Evolutionary conservation across 257 asterid genomes (phyloP).

Genomic region (Fraxinus quadrangulata): DNA sequence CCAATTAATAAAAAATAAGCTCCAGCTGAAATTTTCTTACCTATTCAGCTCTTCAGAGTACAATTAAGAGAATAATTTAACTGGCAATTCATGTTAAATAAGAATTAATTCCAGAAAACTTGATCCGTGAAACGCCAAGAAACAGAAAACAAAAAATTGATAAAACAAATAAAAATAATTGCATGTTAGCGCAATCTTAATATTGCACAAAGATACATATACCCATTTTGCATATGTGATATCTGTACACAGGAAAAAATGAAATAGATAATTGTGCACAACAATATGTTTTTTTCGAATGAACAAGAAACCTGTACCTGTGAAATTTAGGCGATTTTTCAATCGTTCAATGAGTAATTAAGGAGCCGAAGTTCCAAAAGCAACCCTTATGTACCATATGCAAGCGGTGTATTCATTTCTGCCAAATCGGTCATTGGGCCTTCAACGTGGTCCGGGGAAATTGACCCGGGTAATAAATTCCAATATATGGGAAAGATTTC

Average conservation of each 20-base stretch:
- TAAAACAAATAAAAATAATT: background rate
- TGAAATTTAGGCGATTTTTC: constrained; percentile 17
- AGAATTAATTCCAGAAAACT: constrained; percentile 3
- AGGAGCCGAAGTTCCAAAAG: background rate
- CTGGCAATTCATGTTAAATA: constrained; percentile 9
- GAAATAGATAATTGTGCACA: background rate
- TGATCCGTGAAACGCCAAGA: constrained; percentile 8
- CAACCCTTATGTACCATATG: background rate
- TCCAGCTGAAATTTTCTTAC: background rate
- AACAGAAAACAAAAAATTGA: constrained; percentile 5
- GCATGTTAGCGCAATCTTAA: background rate
- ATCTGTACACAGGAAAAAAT: background rate
- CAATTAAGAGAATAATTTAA: background rate
- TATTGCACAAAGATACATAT: no score
- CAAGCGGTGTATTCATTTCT: background rate
- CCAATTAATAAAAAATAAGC: background rate
- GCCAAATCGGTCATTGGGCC: constrained; percentile 15
- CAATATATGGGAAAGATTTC: no score
- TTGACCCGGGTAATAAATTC: background rate
- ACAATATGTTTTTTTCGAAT: background rate
- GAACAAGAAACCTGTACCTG: constrained; percentile 27
- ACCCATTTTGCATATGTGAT: no score
- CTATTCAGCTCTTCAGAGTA: background rate
- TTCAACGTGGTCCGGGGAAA: background rate
- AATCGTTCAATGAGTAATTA: background rate